A percentile compares a stretch with the other conserved stretches of the same genome.
phyloP scores from a whole-genome alignment of 1,284 basidiomycete species.

The Puccinia novopanici region DNA sequence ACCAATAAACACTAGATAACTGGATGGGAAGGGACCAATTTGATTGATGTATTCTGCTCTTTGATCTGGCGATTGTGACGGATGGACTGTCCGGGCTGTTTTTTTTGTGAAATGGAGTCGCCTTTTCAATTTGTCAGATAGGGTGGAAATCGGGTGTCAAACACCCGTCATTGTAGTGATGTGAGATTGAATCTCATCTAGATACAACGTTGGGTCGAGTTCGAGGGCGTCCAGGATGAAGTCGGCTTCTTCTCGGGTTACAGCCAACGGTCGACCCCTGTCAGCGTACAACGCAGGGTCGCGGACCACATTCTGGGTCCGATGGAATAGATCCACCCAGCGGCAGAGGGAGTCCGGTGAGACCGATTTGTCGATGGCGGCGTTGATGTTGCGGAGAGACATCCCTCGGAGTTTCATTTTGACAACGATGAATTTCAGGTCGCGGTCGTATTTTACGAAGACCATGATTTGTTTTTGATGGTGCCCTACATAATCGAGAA shows the following conservation, averaged over 20 bases:
- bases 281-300: too few species aligned
- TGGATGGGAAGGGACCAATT: not conserved
- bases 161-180: not conserved
- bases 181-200: not conserved
- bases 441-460: too few species aligned
- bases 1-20: not conserved
- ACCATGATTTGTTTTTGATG: too few species aligned
- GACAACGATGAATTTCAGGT: too few species aligned
- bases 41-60: not conserved
- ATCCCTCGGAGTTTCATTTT: too few species aligned
- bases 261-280: not conserved
- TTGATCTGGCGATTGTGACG: not conserved
- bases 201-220: not conserved
- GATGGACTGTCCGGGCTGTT: not conserved
- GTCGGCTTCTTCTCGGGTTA: not conserved
- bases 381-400: too few species aligned
- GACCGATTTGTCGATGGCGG: too few species aligned
- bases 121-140: not conserved
- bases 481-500: too few species aligned
- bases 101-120: not conserved
- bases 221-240: not conserved
- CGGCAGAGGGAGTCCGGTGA: too few species aligned
- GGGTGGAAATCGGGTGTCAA: not conserved
- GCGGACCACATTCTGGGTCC: too few species aligned
- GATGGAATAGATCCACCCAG: too few species aligned